These are phyloP conservation scores for Blastocystis sp. DNA, from an alignment of 352 stramenopile species.

Conservation along the genomic window DNA sequence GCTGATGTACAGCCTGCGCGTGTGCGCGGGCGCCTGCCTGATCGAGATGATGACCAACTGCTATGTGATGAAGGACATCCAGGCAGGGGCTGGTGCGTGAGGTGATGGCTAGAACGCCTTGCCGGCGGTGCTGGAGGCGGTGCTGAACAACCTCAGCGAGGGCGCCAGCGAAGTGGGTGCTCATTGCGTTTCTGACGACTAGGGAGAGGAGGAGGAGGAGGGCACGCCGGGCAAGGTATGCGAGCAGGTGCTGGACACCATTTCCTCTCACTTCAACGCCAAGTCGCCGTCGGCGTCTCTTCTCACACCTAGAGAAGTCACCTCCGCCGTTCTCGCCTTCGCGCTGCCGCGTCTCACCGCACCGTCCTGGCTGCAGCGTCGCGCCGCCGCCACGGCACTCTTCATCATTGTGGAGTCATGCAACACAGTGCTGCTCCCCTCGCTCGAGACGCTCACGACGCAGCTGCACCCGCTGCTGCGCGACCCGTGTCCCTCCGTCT, in stretches of 20 bases:
- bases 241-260: conserved; percentile 15
- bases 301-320: conserved; percentile 17
- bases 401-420: conserved; percentile 53
- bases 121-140: not conserved
- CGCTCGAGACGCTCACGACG: not conserved
- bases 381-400: conserved; percentile 1
- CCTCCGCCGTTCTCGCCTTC: not conserved
- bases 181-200: not conserved
- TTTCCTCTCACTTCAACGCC: conserved; percentile 38
- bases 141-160: conserved; percentile 29
- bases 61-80: not conserved
- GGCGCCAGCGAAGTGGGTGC: not conserved
- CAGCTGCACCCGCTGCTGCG: conserved; percentile 10
- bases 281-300: not conserved
- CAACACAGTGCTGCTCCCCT: not conserved
- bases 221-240: not conserved
- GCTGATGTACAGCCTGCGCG: not conserved
- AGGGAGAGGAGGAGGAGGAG: conserved; percentile 6
- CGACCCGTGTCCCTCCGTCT: not conserved
- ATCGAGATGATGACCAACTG: not conserved
- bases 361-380: conserved; percentile 10
- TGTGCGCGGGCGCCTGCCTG: not conserved
- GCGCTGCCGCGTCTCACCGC: not conserved
- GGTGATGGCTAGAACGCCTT: conserved; percentile 12
- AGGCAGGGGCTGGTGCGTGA: not conserved